These are phyloP conservation scores for Cyberlindnera misumaiensis DNA, from an alignment of 805 yeast species.

Conservation along the genomic window DNA sequence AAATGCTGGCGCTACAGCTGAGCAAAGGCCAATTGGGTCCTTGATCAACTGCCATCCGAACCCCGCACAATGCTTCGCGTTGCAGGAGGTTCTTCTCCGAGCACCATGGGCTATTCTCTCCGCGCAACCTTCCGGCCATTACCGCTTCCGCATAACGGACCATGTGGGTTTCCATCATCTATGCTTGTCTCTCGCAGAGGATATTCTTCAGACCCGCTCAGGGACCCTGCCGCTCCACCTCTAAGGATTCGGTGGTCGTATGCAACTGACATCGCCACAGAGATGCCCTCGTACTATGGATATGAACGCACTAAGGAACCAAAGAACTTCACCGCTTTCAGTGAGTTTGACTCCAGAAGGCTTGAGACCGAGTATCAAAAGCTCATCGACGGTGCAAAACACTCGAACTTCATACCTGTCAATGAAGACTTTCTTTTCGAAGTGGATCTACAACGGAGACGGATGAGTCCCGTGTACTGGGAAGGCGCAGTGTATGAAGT, in stretches of 20 bases:
- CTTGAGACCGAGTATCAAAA: conserved; percentile 39
- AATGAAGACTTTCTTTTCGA: conserved; percentile 76
- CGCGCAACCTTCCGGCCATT: too few relatives aligned
- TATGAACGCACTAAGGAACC: conserved; percentile 48
- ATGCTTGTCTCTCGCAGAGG: neutral
- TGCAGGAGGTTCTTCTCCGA: too few relatives aligned
- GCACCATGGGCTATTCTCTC: too few relatives aligned
- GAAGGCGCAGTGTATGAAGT: conserved; percentile 80
- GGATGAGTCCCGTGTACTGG: conserved; percentile 74
- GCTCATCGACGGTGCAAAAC: conserved; percentile 1
- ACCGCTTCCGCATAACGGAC: conserved; percentile 1
- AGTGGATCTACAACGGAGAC: conserved; percentile 53
- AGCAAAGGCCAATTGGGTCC: too few relatives aligned
- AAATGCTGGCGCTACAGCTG: too few relatives aligned
- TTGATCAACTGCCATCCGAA: too few relatives aligned
- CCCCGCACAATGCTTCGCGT: too few relatives aligned
- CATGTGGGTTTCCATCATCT: conserved; percentile 1
- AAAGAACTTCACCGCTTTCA: conserved; percentile 59
- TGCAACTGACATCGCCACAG: conserved; percentile 69
- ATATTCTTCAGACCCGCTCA: neutral
- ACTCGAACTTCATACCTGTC: conserved; percentile 41
- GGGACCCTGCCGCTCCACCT: conserved; percentile 12
- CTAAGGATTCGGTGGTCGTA: conserved; percentile 57
- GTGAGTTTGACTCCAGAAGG: conserved; percentile 50
- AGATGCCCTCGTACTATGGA: conserved; percentile 55